These are phyloP conservation scores for Eucalyptus tenuipes DNA, from an alignment of 345 rosid genomes.

Conservation along the genomic window DNA sequence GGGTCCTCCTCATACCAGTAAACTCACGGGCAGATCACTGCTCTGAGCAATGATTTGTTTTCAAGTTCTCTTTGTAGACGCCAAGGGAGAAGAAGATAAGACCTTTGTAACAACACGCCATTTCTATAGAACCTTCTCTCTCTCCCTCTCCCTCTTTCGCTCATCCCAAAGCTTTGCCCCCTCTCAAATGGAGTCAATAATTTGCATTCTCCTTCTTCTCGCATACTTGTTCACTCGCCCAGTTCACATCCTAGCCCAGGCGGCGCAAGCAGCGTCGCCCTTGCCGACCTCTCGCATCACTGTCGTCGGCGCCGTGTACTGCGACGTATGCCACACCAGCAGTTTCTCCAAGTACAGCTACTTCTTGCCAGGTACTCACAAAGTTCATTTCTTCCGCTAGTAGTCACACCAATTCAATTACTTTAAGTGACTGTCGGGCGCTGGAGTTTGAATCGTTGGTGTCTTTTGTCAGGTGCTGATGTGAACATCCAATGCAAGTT, in stretches of 20 bases:
- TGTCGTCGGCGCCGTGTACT: slow-evolving; percentile 69
- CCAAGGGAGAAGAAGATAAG: not conserved
- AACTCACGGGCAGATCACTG: slow-evolving; percentile 55
- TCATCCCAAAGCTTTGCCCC: not conserved
- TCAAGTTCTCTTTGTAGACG: not conserved
- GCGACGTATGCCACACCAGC: slow-evolving; percentile 56
- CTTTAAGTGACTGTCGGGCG: not conserved
- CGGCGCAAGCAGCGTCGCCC: not conserved
- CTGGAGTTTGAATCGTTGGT: not conserved
- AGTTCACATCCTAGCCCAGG: not conserved
- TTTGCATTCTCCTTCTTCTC: slow-evolving; percentile 24
- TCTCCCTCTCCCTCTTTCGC: not conserved
- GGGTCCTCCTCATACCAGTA: slow-evolving; percentile 22
- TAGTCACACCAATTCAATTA: not conserved
- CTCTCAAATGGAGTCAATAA: not conserved
- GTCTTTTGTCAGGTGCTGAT: slow-evolving; percentile 37
- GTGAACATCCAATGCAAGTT: slow-evolving; percentile 65
- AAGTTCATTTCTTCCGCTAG: not conserved
- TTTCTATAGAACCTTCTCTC: slow-evolving; percentile 20
- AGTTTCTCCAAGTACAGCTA: slow-evolving; percentile 70
- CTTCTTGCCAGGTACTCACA: slow-evolving; percentile 67
- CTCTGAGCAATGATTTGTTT: not conserved
- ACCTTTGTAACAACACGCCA: not conserved
- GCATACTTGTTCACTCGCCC: slow-evolving; percentile 15
- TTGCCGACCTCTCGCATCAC: slow-evolving; percentile 43